Percentiles rank a stretch among this genome's conserved stretches.
Evolutionary conservation across 2,329 filamentous ascomycete species (phyloP).

Genomic region (Chlorencoelia australis): DNA sequence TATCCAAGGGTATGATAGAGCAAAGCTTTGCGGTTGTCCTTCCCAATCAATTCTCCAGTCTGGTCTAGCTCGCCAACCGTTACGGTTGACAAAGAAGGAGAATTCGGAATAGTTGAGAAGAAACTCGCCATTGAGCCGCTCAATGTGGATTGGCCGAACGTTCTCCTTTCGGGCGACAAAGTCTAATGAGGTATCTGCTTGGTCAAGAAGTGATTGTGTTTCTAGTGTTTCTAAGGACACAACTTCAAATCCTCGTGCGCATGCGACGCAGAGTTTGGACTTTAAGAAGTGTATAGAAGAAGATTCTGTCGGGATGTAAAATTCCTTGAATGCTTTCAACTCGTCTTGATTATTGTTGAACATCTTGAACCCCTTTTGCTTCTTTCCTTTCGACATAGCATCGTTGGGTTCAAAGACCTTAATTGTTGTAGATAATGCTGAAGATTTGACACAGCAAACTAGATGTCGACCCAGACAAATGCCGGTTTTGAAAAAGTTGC

Average conservation of each 20-base stretch:
- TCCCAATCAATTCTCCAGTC: slow-evolving; percentile 99
- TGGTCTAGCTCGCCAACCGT: slow-evolving; percentile 89
- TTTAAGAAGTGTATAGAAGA: slow-evolving; percentile 96
- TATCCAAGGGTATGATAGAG: slow-evolving; percentile 93
- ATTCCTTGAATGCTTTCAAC: slow-evolving; percentile 95
- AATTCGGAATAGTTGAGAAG: slow-evolving; percentile 97
- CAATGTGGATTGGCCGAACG: slow-evolving; percentile 92
- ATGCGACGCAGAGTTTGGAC: slow-evolving; percentile 92
- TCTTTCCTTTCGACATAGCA: slow-evolving; percentile 84
- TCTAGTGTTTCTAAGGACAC: slow-evolving; percentile 96
- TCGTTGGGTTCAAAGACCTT: slow-evolving; percentile 99
- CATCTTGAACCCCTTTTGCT: slow-evolving; percentile 95
- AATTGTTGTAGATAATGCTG: slow-evolving; percentile 86
- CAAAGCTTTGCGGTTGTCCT: slow-evolving; percentile 83
- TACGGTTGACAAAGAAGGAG: slow-evolving; percentile 97
- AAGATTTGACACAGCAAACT: slow-evolving; percentile 94
- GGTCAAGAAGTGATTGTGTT: slow-evolving; percentile 91
- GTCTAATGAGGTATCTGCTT: slow-evolving; percentile 94
- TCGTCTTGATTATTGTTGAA: slow-evolving; percentile 90
- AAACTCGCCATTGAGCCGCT: slow-evolving; percentile 94
- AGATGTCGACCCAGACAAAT: slow-evolving; percentile 90
- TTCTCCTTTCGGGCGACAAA: slow-evolving; percentile 92
- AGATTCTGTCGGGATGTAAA: slow-evolving; percentile 98
- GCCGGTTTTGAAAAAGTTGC: slow-evolving; percentile 96
- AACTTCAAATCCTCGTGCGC: slow-evolving; percentile 91